phyloP scores from a whole-genome alignment of 2,329 filamentous ascomycete genomes.

The Colletotrichum zoysiae region DNA sequence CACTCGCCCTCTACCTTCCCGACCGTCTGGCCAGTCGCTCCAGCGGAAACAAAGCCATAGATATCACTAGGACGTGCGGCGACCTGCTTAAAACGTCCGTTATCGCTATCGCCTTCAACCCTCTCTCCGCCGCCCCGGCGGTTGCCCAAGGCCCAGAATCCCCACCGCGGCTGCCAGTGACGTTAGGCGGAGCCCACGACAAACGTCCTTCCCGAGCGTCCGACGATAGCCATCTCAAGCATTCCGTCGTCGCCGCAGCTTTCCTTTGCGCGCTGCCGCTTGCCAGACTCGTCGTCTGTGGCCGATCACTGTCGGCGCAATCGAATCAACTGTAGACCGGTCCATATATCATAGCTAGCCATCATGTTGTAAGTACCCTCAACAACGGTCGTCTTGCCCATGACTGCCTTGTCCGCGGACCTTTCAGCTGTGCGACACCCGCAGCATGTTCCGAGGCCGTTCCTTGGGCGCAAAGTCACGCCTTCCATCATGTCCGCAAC shows the following conservation, averaged over 20 bases:
- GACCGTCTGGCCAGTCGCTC: slow-evolving; percentile 27
- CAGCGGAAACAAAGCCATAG: slow-evolving; percentile 21
- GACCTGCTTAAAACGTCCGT: slow-evolving; percentile 28
- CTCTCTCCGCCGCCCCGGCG: slow-evolving; percentile 8
- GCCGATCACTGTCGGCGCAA: neutral
- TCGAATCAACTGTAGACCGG: slow-evolving; percentile 2
- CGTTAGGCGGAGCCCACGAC: slow-evolving; percentile 35
- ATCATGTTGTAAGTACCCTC: slow-evolving; percentile 39
- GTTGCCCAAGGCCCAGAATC: slow-evolving; percentile 5
- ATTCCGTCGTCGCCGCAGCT: neutral
- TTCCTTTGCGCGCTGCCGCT: neutral
- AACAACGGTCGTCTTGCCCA: neutral
- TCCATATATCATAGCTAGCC: slow-evolving; percentile 17
- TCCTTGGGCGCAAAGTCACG: slow-evolving; percentile 3
- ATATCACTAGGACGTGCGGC: neutral
- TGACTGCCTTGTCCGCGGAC: neutral
- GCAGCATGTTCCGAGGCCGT: neutral
- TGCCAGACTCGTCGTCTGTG: neutral
- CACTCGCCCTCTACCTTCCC: slow-evolving; percentile 11
- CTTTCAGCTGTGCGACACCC: slow-evolving; percentile 1
- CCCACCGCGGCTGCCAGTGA: slow-evolving; percentile 33
- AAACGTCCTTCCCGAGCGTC: slow-evolving; percentile 26
- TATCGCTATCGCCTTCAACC: slow-evolving; percentile 1
- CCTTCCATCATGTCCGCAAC: neutral
- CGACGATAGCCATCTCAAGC: slow-evolving; percentile 21